Evolutionary conservation across 257 asterid species (phyloP), one percentile per base, ranked within the genome.

Genomic region (Solanum piurae): DNA sequence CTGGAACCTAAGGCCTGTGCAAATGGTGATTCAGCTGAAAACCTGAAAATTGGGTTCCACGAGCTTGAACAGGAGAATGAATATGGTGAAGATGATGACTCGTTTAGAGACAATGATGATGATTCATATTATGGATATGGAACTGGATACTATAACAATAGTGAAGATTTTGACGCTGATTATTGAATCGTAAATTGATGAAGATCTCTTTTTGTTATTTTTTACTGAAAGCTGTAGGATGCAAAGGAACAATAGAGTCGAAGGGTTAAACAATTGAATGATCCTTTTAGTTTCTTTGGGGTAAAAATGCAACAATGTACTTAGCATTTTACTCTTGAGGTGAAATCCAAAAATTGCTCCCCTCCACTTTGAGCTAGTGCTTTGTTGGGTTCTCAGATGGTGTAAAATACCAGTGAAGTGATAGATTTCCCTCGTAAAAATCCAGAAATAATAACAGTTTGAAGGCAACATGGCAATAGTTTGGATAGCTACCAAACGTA

Each of bases 21-120:
- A 66, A 52, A 82, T 52, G 85, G 72, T 72, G 37, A 83, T 75
- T 86, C 90, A 21, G 76, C 82, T 68, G 92, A 91, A 44, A 21
- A 72, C 69, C 46, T 46, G 23, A 69, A 77, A 1, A 46, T 13
- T 27, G 85, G 66, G 38, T 46, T 80, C 85, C 40, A 80, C 1
- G 86, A 76, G 46, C 89, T 85, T 88, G 75, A 88, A 37, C 85
- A 58, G 38, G 88, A 87, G 69, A 60, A 42, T 23, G 72, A 73
- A 62, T 86, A 33, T 31, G 34, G n/a, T n/a, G 44, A 83, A 42
- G 77, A 86, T 68, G 38, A 90, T 87, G 86, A 87, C 62, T 76
- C 68, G 42, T 88, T 38, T 38, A 82, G 72, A 29, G 46, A 66
- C 68, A 64, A 42, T 40, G 72, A 84, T 46, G 88, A 86, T 33